Evolutionary conservation across 2,329 filamentous ascomycete species (phyloP).

Genomic region (Lecanosticta acicola): DNA sequence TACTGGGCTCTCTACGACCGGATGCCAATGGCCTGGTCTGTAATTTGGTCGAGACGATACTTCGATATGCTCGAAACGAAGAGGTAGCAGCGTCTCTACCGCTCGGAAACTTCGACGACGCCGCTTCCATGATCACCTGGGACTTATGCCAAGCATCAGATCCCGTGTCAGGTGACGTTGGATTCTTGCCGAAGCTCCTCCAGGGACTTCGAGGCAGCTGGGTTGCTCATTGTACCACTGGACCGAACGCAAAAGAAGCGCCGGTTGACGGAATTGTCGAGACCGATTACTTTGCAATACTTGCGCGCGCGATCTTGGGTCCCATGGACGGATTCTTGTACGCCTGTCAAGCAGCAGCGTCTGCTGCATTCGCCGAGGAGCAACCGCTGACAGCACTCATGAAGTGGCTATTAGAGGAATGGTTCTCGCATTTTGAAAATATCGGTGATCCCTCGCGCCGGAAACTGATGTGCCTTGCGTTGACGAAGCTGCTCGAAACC

Average conservation of each 20-base stretch:
- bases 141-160: slow-evolving; percentile 13
- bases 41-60: slow-evolving; percentile 42
- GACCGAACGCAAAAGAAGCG: slow-evolving; percentile 65
- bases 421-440: slow-evolving; percentile 64
- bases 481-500: slow-evolving; percentile 66
- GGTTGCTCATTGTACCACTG: slow-evolving; percentile 73
- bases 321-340: slow-evolving; percentile 63
- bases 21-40: slow-evolving; percentile 45
- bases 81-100: slow-evolving; percentile 11
- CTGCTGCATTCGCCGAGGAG: slow-evolving; percentile 7
- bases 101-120: slow-evolving; percentile 13
- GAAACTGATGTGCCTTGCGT: slow-evolving; percentile 67
- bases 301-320: slow-evolving; percentile 71
- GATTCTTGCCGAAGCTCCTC: slow-evolving; percentile 51
- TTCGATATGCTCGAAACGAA: slow-evolving; percentile 42
- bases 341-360: slow-evolving; percentile 39
- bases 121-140: slow-evolving; percentile 12
- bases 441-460: slow-evolving; percentile 60
- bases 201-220: slow-evolving; percentile 42
- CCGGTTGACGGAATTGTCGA: slow-evolving; percentile 70
- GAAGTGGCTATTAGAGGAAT: slow-evolving; percentile 50
- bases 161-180: slow-evolving; percentile 33
- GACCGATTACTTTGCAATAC: slow-evolving; percentile 77
- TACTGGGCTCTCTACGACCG: slow-evolving; percentile 42
- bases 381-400: slow-evolving; percentile 33